Conservation (phyloP, 768 basidiomycete genomes). For the Austroboletus eburneus region DNA sequence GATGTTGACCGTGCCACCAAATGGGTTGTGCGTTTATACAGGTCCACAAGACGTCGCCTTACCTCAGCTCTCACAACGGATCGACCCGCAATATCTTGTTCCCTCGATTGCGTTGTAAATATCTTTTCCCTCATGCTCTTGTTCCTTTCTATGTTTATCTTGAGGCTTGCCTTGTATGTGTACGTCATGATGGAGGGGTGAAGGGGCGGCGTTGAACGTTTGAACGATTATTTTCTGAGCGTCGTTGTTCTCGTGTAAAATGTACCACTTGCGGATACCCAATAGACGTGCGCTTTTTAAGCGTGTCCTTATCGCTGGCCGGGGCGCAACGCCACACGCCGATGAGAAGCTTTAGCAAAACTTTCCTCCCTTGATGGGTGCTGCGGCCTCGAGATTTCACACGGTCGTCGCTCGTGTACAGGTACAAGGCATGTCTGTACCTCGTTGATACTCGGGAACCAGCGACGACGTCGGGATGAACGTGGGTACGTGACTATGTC, state of each 20-base stretch:
- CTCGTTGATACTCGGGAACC: background rate
- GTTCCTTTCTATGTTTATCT: background rate
- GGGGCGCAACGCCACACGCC: background rate
- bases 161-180: constrained; percentile 26
- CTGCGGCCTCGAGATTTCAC: background rate
- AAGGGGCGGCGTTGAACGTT: constrained; percentile 15
- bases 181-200: constrained; percentile 14
- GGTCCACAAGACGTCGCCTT: constrained; percentile 12
- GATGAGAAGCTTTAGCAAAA: too few relatives aligned
- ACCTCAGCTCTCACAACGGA: constrained; percentile 6
- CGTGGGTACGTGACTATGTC: constrained; percentile 4
- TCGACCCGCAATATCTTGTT: constrained; percentile 12
- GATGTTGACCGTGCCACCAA: constrained; percentile 15
- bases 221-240: constrained; percentile 6
- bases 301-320: background rate
- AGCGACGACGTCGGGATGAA: background rate
- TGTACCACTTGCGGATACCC: constrained; percentile 25
- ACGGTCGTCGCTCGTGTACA: constrained; percentile 1
- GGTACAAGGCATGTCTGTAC: too few relatives aligned
- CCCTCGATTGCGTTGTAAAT: too few relatives aligned
- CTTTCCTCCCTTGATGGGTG: too few relatives aligned
- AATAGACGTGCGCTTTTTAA: constrained; percentile 16
- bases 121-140: constrained; percentile 15
- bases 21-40: constrained; percentile 17
- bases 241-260: constrained; percentile 18